These are phyloP conservation scores for Hypoxylon crocopeplum DNA, from an alignment of 495 filamentous ascomycete species.

Conservation along the genomic window DNA sequence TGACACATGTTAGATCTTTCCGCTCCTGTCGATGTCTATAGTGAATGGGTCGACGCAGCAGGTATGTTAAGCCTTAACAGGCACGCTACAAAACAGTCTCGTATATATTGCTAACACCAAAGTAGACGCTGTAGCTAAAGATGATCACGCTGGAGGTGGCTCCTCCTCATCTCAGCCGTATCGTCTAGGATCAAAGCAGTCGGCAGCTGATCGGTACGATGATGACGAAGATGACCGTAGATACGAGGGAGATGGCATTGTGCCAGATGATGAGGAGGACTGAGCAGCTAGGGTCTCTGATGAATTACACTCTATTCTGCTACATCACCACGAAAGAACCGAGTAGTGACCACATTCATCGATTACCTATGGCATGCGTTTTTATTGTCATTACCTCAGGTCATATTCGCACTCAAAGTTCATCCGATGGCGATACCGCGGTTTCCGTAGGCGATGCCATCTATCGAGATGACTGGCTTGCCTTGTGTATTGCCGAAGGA, in stretches of 20 bases:
- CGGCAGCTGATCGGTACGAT: conserved; percentile 51
- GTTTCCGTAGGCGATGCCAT: not conserved
- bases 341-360: too few species aligned
- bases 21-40: conserved; percentile 91
- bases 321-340: too few species aligned
- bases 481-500: not conserved
- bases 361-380: too few species aligned
- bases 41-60: conserved; percentile 98
- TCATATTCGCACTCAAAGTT: not conserved
- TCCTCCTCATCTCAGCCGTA: conserved; percentile 39
- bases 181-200: conserved; percentile 43
- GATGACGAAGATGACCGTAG: conserved; percentile 56
- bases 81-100: not conserved
- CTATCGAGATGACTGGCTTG: not conserved
- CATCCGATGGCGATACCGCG: not conserved
- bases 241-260: conserved; percentile 53
- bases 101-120: conserved; percentile 20
- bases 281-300: too few species aligned
- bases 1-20: conserved; percentile 70
- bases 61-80: conserved; percentile 67
- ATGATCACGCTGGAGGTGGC: conserved; percentile 32
- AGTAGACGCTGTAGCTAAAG: conserved; percentile 53
- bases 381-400: not conserved
- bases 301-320: too few species aligned
- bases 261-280: conserved; percentile 53